A percentile compares a stretch with the other conserved stretches of the same genome.
These are phyloP conservation scores for Leishmania amazonensis DNA, from an alignment of 208 protist species.

Conservation along the genomic window DNA sequence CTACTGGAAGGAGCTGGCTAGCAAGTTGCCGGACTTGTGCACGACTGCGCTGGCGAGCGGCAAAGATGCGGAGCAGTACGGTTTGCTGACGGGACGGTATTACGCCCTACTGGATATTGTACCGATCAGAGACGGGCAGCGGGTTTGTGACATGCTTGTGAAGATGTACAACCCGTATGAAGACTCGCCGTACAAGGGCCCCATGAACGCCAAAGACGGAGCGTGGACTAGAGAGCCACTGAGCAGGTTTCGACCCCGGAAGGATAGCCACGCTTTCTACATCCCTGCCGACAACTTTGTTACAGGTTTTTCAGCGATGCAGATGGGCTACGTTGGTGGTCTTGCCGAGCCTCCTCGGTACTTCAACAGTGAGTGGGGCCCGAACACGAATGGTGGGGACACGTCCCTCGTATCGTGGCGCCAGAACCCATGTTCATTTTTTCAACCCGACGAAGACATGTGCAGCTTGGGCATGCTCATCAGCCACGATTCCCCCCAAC, in stretches of 20 bases:
- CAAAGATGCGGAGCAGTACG: constrained; percentile 32
- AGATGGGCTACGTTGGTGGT: constrained; percentile 45
- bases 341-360: constrained; percentile 37
- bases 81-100: constrained; percentile 53
- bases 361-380: constrained; percentile 80
- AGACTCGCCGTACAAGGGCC: constrained; percentile 59
- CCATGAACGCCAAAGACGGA: constrained; percentile 61
- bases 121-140: constrained; percentile 17
- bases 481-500: constrained; percentile 33
- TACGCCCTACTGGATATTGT: constrained; percentile 55
- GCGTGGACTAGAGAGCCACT: constrained; percentile 50
- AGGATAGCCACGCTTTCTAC: constrained; percentile 47
- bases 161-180: constrained; percentile 79
- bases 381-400: constrained; percentile 51
- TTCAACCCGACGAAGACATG: constrained; percentile 31
- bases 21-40: constrained; percentile 21
- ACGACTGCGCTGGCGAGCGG: constrained; percentile 40
- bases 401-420: constrained; percentile 55
- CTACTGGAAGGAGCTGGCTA: constrained; percentile 49
- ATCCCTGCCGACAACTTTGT: constrained; percentile 57
- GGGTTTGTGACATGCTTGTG: constrained; percentile 53
- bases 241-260: constrained; percentile 25
- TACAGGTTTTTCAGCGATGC: constrained; percentile 34
- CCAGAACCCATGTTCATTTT: constrained; percentile 61
- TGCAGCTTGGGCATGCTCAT: constrained; percentile 54